Percentiles rank a stretch among this genome's conserved stretches.
phyloP scores from a whole-genome alignment of 2,329 filamentous ascomycete species.

The Colletotrichum sp. region DNA sequence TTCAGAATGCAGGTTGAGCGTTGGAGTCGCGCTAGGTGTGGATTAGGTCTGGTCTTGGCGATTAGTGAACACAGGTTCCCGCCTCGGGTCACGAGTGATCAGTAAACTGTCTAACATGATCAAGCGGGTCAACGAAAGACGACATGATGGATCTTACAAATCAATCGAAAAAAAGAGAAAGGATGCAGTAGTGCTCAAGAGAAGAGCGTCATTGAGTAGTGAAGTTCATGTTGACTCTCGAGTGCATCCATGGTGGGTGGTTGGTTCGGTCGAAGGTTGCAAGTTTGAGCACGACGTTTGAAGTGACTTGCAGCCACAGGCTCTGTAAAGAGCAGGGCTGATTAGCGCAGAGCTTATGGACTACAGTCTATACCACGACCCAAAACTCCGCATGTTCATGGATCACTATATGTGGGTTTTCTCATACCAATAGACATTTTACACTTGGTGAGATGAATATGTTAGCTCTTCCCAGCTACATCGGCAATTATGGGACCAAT shows the following conservation, averaged over 20 bases:
- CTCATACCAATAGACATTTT: too few relatives aligned
- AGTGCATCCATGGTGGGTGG: too few relatives aligned
- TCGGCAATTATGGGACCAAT: too few relatives aligned
- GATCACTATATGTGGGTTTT: too few relatives aligned
- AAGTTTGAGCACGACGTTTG: not conserved
- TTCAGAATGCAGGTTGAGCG: not conserved
- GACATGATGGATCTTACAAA: not conserved
- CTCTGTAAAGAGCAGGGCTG: not conserved
- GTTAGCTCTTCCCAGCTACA: too few relatives aligned
- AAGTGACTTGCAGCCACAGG: not conserved
- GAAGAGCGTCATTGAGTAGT: not conserved
- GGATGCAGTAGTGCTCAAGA: rapidly evolving
- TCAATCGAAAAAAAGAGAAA: not conserved
- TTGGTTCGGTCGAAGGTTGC: rapidly evolving
- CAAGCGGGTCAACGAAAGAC: not conserved
- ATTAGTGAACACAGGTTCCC: not conserved
- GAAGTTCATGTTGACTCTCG: not conserved
- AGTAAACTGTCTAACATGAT: not conserved
- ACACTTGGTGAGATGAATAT: too few relatives aligned
- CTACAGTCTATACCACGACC: not conserved
- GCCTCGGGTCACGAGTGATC: not conserved
- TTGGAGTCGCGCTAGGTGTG: not conserved
- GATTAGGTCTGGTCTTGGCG: not conserved
- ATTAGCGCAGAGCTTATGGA: not conserved
- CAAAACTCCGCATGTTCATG: not conserved